Conservation (phyloP, 2,329 filamentous ascomycete genomes). For the Madurella fahalii region DNA sequence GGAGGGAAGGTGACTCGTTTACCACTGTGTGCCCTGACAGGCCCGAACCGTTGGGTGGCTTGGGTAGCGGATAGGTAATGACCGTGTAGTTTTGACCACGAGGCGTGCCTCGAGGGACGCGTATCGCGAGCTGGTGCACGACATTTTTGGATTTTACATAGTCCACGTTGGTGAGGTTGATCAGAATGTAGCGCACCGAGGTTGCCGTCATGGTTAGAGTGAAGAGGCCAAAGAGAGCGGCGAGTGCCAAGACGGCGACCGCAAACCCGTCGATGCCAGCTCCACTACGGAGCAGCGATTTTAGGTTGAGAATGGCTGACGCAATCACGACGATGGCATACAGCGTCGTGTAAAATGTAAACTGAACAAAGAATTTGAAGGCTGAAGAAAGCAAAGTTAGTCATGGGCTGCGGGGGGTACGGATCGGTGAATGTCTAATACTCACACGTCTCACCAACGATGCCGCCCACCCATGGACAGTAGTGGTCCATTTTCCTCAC, state of each 20-base stretch:
- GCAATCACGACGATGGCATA: conserved; percentile 64
- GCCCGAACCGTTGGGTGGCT: conserved; percentile 17
- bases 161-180: conserved; percentile 84
- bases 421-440: conserved; percentile 7
- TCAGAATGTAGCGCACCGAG: conserved; percentile 63
- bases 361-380: conserved; percentile 92
- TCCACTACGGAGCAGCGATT: conserved; percentile 45
- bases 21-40: conserved; percentile 24
- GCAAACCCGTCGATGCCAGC: conserved; percentile 52
- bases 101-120: conserved; percentile 52
- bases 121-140: conserved; percentile 70
- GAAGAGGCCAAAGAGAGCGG: conserved; percentile 76
- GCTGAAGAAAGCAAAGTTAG: conserved; percentile 38
- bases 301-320: conserved; percentile 60
- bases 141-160: conserved; percentile 58
- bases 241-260: conserved; percentile 62
- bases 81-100: conserved; percentile 43
- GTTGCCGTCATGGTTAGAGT: conserved; percentile 70
- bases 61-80: conserved; percentile 56
- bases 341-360: conserved; percentile 67
- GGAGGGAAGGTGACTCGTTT: conserved; percentile 22
- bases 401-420: not conserved
- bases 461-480: conserved; percentile 94
- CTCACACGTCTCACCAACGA: conserved; percentile 74
- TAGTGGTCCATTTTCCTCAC: conserved; percentile 92